Base-by-base conservation (phyloP, 805 yeast genomes). In the Komagataella kurtzmanii region DNA sequence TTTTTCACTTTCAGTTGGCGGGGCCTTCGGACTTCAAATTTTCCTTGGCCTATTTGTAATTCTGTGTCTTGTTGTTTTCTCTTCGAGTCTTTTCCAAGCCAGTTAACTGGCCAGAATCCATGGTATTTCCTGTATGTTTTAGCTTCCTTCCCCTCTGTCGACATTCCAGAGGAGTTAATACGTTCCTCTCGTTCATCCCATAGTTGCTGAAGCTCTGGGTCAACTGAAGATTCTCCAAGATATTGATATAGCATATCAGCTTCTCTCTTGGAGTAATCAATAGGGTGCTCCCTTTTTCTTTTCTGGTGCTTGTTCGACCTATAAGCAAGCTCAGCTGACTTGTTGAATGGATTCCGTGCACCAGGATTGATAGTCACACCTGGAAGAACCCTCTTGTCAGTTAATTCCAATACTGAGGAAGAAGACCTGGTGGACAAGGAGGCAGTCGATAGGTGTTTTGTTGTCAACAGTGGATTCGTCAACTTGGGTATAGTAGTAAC, bases 181-280 rank as follows among this genome's bases (percentile, higher is more conserved):
- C 61, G 60, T 30, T 57, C 60, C 54, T 64, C 68, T 65, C 82
- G 67, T 3, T 72, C 67, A 30, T 72, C 77, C 83, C 83, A 77
- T 45, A 77, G 63, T 17, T 67, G 68, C 55, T 69, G 70, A 49
- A 77, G 72, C 55, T 76, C 82, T 0, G 77, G 76, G 58, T 77
- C 82, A 30, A 76, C 75, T 14, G 65, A 65, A 7, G 58, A 50
- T 18, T 65, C 65, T 52, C 73, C 65, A 55, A 64, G 70, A 48
- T 71, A 71, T 46, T 69, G 65, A 57, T 67, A 75, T 53, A 78
- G 77, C 36, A 70, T 56, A 59, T 81, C 87, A 1, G 79, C 81
- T 59, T 81, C 87, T 53, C 87, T 66, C 1, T 75, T 74, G 0
- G 82, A 74, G 61, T 80, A 80, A 59, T 81, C 82, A 8, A 64